Conservation (phyloP, 1,284 basidiomycete genomes). For the Ustilago trichophora region DNA sequence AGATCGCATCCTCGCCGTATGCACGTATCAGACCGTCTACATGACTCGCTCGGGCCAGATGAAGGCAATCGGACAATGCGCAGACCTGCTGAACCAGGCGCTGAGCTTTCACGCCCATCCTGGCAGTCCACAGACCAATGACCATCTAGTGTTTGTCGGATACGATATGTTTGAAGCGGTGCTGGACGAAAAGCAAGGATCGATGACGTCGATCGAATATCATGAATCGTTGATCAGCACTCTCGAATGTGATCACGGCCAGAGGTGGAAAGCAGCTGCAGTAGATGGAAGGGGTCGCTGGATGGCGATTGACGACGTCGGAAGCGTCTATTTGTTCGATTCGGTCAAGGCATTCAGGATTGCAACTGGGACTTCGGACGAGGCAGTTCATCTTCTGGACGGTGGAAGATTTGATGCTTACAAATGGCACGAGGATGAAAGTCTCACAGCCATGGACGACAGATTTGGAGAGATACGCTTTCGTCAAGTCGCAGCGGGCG, state of each 20-base stretch:
- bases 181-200: not conserved
- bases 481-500: slow-evolving; percentile 22
- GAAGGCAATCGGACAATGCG: slow-evolving; percentile 2
- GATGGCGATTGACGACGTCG: slow-evolving; percentile 9
- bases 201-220: no score
- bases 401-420: not conserved
- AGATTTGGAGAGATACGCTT: no score
- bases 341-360: not conserved
- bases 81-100: not conserved
- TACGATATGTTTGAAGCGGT: slow-evolving; percentile 13
- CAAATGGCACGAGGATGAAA: not conserved
- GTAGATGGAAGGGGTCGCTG: slow-evolving; percentile 20
- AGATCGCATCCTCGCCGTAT: not conserved
- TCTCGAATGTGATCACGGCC: no score
- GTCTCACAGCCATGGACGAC: no score
- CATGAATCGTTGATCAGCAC: no score
- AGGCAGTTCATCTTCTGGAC: not conserved
- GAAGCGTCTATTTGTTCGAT: slow-evolving; percentile 12
- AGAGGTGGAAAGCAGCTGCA: slow-evolving; percentile 16
- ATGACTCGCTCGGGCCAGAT: not conserved
- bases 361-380: not conserved
- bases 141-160: slow-evolving; percentile 20
- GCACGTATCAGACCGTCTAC: slow-evolving; percentile 22
- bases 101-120: not conserved
- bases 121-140: no score